Conservation (phyloP, 23 red algal genomes). For the Gracilaria domingensis region DNA sequence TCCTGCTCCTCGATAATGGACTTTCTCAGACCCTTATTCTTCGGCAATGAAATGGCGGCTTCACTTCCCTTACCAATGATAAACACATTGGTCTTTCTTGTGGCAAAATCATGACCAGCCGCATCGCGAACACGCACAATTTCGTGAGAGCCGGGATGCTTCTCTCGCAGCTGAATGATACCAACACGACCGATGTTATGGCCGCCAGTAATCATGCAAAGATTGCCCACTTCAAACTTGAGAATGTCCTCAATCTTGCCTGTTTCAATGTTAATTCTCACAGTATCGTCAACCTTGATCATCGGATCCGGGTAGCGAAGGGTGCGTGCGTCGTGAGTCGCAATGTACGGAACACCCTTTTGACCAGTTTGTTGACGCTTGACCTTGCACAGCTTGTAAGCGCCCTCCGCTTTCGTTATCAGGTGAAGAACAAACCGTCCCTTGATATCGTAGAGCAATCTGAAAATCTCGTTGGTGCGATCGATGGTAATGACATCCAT, state of each 20-base stretch:
- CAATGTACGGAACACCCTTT: constrained; percentile 92
- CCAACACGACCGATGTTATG: constrained; percentile 99
- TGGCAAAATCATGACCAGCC: constrained; percentile 92
- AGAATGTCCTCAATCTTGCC: constrained; percentile 96
- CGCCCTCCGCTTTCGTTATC: constrained; percentile 94
- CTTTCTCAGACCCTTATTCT: constrained; percentile 88
- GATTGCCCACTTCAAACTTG: constrained; percentile 97
- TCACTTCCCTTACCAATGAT: constrained; percentile 95
- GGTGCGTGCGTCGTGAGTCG: constrained; percentile 94
- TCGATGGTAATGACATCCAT: constrained; percentile 98
- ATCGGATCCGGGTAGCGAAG: constrained; percentile 97
- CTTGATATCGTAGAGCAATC: constrained; percentile 96
- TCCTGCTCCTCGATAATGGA: constrained; percentile 75
- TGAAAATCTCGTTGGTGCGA: constrained; percentile 95
- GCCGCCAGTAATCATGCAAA: constrained; percentile 99
- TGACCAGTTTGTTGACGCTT: constrained; percentile 91
- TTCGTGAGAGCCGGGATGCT: constrained; percentile 95
- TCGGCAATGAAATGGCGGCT: constrained; percentile 83
- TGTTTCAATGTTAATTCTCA: constrained; percentile 89
- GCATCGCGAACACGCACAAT: constrained; percentile 94
- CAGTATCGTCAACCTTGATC: constrained; percentile 89
- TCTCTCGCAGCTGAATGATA: constrained; percentile 88
- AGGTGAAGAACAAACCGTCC: constrained; percentile 97
- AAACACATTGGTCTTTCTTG: constrained; percentile 92
- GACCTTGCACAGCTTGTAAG: constrained; percentile 97